phyloP scores from a whole-genome alignment of 768 basidiomycete species.

The Neoboletus brunneissimus region DNA sequence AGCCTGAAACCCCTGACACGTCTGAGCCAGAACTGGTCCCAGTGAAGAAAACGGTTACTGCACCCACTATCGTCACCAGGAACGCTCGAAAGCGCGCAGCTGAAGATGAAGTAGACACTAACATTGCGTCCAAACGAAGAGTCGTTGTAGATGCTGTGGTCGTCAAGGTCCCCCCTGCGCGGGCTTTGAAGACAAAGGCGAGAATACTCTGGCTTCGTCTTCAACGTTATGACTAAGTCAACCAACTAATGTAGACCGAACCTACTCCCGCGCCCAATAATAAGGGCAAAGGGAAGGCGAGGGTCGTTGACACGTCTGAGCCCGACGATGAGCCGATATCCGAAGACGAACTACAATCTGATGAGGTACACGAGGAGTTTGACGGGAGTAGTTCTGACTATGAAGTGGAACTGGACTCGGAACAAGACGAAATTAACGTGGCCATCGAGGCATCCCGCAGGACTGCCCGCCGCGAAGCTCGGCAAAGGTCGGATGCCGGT shows the following conservation, averaged over 20 bases:
- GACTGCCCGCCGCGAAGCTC: conserved; percentile 28
- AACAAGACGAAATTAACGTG: conserved; percentile 41
- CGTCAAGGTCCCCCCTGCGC: conserved; percentile 12
- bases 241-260: conserved; percentile 11
- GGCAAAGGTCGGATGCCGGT: conserved; percentile 32
- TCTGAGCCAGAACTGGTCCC: conserved; percentile 36
- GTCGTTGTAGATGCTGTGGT: conserved; percentile 28
- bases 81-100: conserved; percentile 34
- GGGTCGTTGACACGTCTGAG: conserved; percentile 26
- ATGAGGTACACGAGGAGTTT: conserved; percentile 47
- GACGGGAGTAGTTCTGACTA: conserved; percentile 61
- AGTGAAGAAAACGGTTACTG: background rate
- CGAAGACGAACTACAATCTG: conserved; percentile 41
- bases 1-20: conserved; percentile 52
- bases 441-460: conserved; percentile 57
- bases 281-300: conserved; percentile 30
- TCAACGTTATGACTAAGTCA: conserved; percentile 16
- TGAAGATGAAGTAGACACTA: conserved; percentile 30
- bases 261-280: conserved; percentile 2
- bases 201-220: conserved; percentile 8
- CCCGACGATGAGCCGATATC: conserved; percentile 30
- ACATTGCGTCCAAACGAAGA: conserved; percentile 34
- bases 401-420: conserved; percentile 38
- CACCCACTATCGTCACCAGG: conserved; percentile 4
- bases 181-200: conserved; percentile 24